Percentiles rank a stretch among this genome's conserved stretches.
Conservation (phyloP, 140 eudicot genomes). For the Senecio squalidus region DNA sequence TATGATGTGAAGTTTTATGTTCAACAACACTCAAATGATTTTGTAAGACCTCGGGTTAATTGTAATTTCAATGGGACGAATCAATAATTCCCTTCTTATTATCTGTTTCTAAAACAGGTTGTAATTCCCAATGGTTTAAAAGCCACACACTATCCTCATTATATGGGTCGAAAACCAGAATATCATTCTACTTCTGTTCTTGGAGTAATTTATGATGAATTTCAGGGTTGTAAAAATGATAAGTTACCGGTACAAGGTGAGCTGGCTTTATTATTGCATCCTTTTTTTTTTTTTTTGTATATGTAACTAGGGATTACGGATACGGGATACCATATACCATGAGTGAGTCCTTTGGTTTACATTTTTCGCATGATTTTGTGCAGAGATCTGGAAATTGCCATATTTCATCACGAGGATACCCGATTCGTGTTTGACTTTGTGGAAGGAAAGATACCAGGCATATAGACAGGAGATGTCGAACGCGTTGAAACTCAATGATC, state of each 20-base stretch:
- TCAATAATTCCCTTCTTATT: not conserved
- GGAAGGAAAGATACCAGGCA: slow-evolving; percentile 36
- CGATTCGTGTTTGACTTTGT: slow-evolving; percentile 13
- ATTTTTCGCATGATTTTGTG: slow-evolving; percentile 7
- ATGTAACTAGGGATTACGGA: no score
- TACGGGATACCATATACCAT: not conserved
- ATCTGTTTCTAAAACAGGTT: slow-evolving; percentile 37
- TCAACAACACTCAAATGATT: not conserved
- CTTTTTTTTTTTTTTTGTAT: no score
- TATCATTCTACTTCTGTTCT: slow-evolving; percentile 48
- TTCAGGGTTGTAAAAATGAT: slow-evolving; percentile 19
- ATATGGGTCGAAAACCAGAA: slow-evolving; percentile 35
- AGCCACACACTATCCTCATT: slow-evolving; percentile 55
- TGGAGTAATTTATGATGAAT: slow-evolving; percentile 45
- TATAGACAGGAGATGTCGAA: slow-evolving; percentile 46
- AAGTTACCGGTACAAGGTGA: slow-evolving; percentile 18
- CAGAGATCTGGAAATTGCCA: slow-evolving; percentile 46
- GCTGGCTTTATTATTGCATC: not conserved
- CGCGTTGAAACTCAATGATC: slow-evolving; percentile 21
- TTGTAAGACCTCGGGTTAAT: not conserved
- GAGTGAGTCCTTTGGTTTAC: not conserved
- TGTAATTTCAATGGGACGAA: not conserved
- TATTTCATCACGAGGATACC: slow-evolving; percentile 36
- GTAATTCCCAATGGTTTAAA: slow-evolving; percentile 32
- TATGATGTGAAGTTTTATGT: not conserved